phyloP scores from a whole-genome alignment of 164 flowering plant genomes.

The Protea cynaroides region DNA sequence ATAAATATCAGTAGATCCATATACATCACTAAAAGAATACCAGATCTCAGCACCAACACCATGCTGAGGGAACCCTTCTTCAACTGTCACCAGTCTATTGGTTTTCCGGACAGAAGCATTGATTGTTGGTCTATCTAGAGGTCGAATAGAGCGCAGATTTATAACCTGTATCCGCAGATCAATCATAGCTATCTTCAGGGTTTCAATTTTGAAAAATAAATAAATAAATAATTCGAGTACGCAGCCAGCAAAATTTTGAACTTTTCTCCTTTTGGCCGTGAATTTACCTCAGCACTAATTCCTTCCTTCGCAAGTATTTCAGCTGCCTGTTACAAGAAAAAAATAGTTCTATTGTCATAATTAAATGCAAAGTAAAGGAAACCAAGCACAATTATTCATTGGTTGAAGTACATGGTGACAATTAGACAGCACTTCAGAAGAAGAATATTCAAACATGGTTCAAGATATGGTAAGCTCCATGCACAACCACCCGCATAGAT shows the following conservation, averaged over 20 bases:
- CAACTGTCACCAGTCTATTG: slow-evolving; percentile 83
- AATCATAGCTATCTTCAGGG: not conserved
- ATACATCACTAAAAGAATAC: slow-evolving; percentile 22
- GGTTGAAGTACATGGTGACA: too few species aligned
- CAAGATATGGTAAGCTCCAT: too few species aligned
- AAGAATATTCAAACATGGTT: too few species aligned
- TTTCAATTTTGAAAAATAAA: not conserved
- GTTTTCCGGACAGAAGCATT: slow-evolving; percentile 92
- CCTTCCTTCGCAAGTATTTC: slow-evolving; percentile 90
- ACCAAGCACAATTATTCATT: too few species aligned
- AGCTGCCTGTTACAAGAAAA: slow-evolving; percentile 58
- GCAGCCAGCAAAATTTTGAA: too few species aligned
- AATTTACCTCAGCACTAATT: slow-evolving; percentile 83
- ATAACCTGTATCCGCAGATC: slow-evolving; percentile 53
- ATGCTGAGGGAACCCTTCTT: slow-evolving; percentile 97
- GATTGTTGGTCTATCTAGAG: slow-evolving; percentile 83
- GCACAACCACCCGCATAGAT: too few species aligned
- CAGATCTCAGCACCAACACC: slow-evolving; percentile 99
- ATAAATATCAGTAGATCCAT: not conserved
- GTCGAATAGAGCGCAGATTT: slow-evolving; percentile 87
- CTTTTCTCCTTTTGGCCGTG: too few species aligned
- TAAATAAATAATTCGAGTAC: too few species aligned
- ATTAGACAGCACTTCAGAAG: too few species aligned
- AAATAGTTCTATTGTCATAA: not conserved
- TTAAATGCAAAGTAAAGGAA: not conserved